Evolutionary conservation across 2,329 filamentous ascomycete species (phyloP).

Genomic region (Fusarium subtropicale): DNA sequence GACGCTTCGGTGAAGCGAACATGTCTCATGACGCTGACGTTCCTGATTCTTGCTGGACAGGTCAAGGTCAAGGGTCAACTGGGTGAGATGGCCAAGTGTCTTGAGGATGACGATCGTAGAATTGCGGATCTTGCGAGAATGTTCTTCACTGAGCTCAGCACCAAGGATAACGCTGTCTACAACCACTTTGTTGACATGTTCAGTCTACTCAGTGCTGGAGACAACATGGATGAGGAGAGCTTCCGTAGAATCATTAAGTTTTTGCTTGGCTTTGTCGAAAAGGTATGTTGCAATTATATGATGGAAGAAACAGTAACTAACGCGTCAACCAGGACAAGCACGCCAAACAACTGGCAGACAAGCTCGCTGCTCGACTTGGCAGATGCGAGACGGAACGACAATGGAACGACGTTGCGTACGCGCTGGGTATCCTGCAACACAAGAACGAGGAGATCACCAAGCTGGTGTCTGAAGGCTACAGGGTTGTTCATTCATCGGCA

Average conservation of each 20-base stretch:
- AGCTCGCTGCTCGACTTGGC: constrained; percentile 85
- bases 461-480: constrained; percentile 79
- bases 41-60: constrained; percentile 95
- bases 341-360: constrained; percentile 91
- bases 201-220: constrained; percentile 86
- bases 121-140: constrained; percentile 94
- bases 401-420: constrained; percentile 98
- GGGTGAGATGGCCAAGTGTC: constrained; percentile 98
- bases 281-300: constrained; percentile 67
- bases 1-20: constrained; percentile 95
- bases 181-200: constrained; percentile 99
- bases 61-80: constrained; percentile 99
- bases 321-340: constrained; percentile 82
- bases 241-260: constrained; percentile 92
- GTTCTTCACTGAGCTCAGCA: constrained; percentile 98
- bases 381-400: constrained; percentile 93
- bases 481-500: constrained; percentile 72
- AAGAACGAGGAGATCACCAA: constrained; percentile 92
- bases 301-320: constrained; percentile 25
- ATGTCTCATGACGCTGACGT: constrained; percentile 97
- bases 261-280: constrained; percentile 94
- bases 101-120: constrained; percentile 94
- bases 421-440: constrained; percentile 87
- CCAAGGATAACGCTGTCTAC: constrained; percentile 98
- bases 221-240: constrained; percentile 82